Percentiles rank a stretch among this genome's conserved stretches.
These are phyloP conservation scores for Glaciozyma antarctica DNA, from an alignment of 768 basidiomycete genomes.

Conservation along the genomic window DNA sequence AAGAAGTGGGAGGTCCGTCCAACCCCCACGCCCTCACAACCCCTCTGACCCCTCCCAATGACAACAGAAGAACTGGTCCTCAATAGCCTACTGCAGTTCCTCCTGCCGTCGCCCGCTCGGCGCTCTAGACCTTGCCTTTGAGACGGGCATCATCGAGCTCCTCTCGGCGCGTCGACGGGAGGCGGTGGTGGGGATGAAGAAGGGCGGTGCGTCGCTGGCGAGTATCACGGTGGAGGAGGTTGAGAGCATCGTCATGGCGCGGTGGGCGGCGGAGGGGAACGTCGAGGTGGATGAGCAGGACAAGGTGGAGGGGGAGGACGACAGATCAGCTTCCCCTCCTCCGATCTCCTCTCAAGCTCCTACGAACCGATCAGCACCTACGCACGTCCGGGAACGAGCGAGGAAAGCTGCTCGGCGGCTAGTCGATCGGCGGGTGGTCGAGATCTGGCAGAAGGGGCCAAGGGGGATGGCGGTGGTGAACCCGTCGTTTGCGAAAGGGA, in stretches of 20 bases:
- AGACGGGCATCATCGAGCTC: not conserved
- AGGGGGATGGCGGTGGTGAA: not conserved
- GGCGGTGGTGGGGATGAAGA: not conserved
- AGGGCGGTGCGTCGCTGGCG: not conserved
- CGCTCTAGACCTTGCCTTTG: not conserved
- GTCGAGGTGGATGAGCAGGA: not conserved
- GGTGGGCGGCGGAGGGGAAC: not conserved
- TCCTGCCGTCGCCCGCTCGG: not conserved
- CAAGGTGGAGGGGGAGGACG: not conserved
- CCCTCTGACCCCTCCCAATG: not conserved
- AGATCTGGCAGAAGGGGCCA: not conserved
- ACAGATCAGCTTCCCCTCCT: not conserved
- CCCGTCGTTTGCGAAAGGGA: not conserved
- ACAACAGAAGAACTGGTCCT: not conserved
- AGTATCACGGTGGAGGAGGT: not conserved
- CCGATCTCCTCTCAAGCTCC: not conserved
- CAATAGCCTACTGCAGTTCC: not conserved
- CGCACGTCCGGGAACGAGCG: not conserved
- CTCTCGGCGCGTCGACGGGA: not conserved
- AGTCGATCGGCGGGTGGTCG: not conserved
- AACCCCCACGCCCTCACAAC: not conserved
- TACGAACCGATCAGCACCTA: not conserved
- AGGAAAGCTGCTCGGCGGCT: not conserved
- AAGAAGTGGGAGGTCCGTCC: not conserved
- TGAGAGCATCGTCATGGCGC: not conserved